Evolutionary conservation across 1,284 basidiomycete species (phyloP).

Genomic region (Rhodotorula sp.): DNA sequence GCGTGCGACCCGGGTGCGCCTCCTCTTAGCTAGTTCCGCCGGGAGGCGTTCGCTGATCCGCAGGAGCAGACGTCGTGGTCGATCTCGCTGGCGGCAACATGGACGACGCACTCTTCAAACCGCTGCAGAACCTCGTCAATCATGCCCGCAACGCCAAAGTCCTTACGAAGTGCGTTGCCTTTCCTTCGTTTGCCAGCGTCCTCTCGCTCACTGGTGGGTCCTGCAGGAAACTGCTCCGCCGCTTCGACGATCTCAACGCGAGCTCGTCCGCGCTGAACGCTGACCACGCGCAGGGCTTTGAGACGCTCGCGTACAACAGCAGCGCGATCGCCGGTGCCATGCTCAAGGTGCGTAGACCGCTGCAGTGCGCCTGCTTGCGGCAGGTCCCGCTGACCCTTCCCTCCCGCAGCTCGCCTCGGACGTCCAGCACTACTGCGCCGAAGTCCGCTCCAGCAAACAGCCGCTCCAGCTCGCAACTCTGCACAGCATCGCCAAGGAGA

Average conservation of each 20-base stretch:
- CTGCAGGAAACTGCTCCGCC: conserved; percentile 76
- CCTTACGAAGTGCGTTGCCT: conserved; percentile 66
- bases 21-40: neutral
- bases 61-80: conserved; percentile 64
- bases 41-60: neutral
- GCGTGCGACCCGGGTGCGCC: conserved; percentile 71
- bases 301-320: conserved; percentile 68
- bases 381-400: conserved; percentile 4
- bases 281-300: conserved; percentile 69
- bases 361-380: rapidly evolving
- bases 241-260: conserved; percentile 74
- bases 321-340: conserved; percentile 77
- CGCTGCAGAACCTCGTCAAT: conserved; percentile 76
- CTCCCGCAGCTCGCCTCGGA: conserved; percentile 73
- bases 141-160: conserved; percentile 77
- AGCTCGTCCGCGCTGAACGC: conserved; percentile 70
- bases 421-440: conserved; percentile 74
- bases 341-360: conserved; percentile 64
- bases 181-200: neutral
- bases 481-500: conserved; percentile 70
- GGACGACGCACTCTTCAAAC: conserved; percentile 71
- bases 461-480: conserved; percentile 73
- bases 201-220: rapidly evolving
- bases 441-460: conserved; percentile 71
- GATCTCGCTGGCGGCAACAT: conserved; percentile 74